Base-by-base conservation (phyloP, 2,329 filamentous ascomycete genomes). In the Sclerotinia minor region DNA sequence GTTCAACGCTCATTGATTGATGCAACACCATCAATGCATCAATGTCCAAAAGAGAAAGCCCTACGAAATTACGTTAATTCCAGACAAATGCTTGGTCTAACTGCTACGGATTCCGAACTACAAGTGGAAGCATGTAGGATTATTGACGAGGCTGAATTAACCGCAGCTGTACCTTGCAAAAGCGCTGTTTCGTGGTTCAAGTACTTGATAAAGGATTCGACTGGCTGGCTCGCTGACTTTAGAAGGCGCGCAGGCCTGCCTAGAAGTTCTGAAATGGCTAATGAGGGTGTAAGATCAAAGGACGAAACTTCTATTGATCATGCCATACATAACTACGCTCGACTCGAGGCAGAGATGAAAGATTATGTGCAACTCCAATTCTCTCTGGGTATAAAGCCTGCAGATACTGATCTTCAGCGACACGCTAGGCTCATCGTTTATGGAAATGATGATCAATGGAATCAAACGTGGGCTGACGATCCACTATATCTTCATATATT, bases 391-490 rank as follows among this genome's bases (percentile, higher is more conserved):
- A 73, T 80, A 1, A 81, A 84, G 59, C 83, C 84, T 0, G 80
- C 81, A 0, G 84, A 89, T 69, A 80, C 80, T 2, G 83, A 85
- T 57, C 75, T 89, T 50, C 86, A 87, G 72, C 79, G 78, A 38
- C 80, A 87, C 72, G 86, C 85, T 29, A 82, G 87, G 70, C 80
- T 87, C 64, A 86, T 88, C 72, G 85, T 89, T 29, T 88, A 87
- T 76, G 85, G 87, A 58, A 83, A 81, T 68, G 85, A 88, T 64
- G 86, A 89, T 71, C 82, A 82, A 13, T 88, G 86, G 85, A 88
- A 88, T 70, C 86, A 88, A 73, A 89, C 86, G 1, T 83, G 83
- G 0, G 84, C 85, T 3, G 86, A 89, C 70, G 85, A 86, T 69
- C 71, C 78, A 3, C 76, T 79, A 4, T 87, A 85, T 83, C 78